A percentile compares a stretch with the other conserved stretches of the same genome.
phyloP scores from a whole-genome alignment of 225 moss, liverwort and hornwort species.

The Ulota crispa region DNA sequence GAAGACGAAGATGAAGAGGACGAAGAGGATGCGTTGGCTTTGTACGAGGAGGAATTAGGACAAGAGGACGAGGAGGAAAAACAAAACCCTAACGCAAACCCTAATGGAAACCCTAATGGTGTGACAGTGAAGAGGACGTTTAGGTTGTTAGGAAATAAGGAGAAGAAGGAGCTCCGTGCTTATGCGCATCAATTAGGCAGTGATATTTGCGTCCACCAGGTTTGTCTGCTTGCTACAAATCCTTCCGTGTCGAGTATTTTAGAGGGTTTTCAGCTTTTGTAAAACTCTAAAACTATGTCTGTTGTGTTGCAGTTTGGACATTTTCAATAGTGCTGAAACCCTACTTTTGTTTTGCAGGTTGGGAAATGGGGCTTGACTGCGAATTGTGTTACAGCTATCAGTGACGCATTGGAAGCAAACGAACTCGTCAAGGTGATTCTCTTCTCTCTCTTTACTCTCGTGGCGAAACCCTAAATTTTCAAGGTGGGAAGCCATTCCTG shows the following conservation, averaged over 20 bases:
- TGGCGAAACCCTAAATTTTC: not conserved
- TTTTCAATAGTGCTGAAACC: not conserved
- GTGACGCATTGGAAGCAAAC: constrained; percentile 86
- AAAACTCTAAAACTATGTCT: not conserved
- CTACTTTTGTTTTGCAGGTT: constrained; percentile 50
- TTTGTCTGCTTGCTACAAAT: constrained; percentile 1
- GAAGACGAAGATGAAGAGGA: not conserved
- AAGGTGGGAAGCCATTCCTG: not conserved
- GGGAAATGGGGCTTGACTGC: constrained; percentile 84
- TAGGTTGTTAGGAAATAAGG: constrained; percentile 61
- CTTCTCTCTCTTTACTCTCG: not conserved
- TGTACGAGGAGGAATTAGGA: constrained; percentile 45
- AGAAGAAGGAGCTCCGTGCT: constrained; percentile 93
- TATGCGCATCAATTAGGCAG: constrained; percentile 79
- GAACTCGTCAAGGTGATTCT: constrained; percentile 77
- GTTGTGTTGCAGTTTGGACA: not conserved
- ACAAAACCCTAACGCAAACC: not conserved
- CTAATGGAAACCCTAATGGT: not conserved
- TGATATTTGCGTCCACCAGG: constrained; percentile 82
- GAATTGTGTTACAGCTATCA: constrained; percentile 71
- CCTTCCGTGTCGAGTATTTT: not conserved
- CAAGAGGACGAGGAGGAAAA: constrained; percentile 21
- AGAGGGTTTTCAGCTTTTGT: not conserved
- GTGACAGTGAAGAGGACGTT: constrained; percentile 48
- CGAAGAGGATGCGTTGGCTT: constrained; percentile 30